Conservation (phyloP, 148 eudicot genomes). For the Limonium bicolor region DNA sequence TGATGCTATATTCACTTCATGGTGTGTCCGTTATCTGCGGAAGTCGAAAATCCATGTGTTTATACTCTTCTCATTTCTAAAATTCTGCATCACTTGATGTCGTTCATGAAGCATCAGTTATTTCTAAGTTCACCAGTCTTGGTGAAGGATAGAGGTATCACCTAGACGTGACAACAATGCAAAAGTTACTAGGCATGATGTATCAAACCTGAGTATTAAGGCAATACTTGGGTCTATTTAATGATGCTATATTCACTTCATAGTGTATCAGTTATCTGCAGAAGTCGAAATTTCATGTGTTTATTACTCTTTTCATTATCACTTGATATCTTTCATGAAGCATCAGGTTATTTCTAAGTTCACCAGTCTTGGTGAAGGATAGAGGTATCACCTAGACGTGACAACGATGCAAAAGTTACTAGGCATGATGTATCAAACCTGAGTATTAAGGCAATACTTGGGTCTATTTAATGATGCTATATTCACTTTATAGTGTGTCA, state of each 20-base stretch:
- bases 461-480: conserved; percentile 61
- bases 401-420: conserved; percentile 38
- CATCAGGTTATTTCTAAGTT: conserved; percentile 11
- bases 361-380: conserved; percentile 30
- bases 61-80: background rate
- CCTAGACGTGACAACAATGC: conserved; percentile 19
- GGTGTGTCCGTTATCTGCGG: background rate
- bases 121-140: conserved; percentile 10
- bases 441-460: conserved; percentile 25
- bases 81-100: background rate
- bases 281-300: no score
- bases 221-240: conserved; percentile 7
- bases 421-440: conserved; percentile 57
- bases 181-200: conserved; percentile 33
- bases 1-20: conserved; percentile 23
- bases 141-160: conserved; percentile 19
- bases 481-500: background rate
- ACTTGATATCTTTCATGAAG: conserved; percentile 2
- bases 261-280: no score
- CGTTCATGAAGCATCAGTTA: conserved; percentile 15
- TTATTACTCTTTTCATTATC: background rate
- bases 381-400: conserved; percentile 2
- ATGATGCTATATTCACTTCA: conserved; percentile 3
- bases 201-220: conserved; percentile 45
- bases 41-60: background rate